Percentiles rank a stretch among this genome's conserved stretches.
phyloP scores from a whole-genome alignment of 371 early-diverging fungal genomes.

The Mortierella polycephala region DNA sequence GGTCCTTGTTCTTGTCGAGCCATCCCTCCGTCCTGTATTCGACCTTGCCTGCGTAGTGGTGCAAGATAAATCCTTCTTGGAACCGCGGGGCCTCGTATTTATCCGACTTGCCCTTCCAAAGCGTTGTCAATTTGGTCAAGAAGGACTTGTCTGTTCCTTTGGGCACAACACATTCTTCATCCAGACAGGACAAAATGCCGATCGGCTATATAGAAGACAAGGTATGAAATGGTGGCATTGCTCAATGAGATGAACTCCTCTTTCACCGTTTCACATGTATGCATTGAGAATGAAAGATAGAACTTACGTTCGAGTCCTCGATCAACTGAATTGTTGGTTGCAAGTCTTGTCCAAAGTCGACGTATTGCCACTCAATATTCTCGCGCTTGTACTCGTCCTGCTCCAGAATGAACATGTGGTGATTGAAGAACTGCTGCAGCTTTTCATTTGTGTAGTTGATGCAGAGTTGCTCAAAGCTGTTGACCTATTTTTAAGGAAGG shows the following conservation, averaged over 20 bases:
- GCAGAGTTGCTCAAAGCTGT: constrained; percentile 99
- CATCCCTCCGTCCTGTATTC: constrained; percentile 96
- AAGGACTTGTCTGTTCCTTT: constrained; percentile 98
- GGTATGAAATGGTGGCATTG: background rate
- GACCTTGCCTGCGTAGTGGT: constrained; percentile 99
- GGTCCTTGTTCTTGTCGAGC: constrained; percentile 99
- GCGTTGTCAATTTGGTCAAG: constrained; percentile 89
- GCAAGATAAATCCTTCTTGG: constrained; percentile 91
- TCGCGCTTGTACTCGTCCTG: constrained; percentile 98
- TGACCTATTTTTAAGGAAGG: constrained; percentile 63
- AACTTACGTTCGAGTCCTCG: constrained; percentile 87
- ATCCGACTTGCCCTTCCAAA: constrained; percentile 89
- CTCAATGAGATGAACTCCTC: no score
- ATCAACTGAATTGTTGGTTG: constrained; percentile 99
- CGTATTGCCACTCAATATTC: constrained; percentile 98
- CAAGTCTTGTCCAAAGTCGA: constrained; percentile 99
- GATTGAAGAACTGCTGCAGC: constrained; percentile 99
- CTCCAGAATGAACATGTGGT: constrained; percentile 99
- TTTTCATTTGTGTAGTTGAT: constrained; percentile 99
- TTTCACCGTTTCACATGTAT: no score
- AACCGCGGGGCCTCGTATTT: constrained; percentile 93
- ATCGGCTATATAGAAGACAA: constrained; percentile 77
- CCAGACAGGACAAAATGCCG: constrained; percentile 97
- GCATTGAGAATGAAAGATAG: background rate
- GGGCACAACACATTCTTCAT: constrained; percentile 99